Conservation (phyloP, 2,329 filamentous ascomycete species). For the Lecanoromycetidae sp. region DNA sequence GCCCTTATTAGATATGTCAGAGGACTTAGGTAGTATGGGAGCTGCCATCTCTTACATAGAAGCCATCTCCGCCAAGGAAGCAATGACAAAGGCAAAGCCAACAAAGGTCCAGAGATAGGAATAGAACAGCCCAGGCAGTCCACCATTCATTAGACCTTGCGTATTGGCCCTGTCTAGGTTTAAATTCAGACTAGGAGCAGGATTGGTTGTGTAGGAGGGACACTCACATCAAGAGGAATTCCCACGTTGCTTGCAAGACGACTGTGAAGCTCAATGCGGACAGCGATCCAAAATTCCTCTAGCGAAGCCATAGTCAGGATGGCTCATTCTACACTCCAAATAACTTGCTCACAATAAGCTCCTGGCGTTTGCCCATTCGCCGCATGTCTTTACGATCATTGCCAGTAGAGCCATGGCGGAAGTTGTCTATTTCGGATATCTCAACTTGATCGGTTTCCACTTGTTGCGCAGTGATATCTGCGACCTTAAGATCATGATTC, state of each 20-base stretch:
- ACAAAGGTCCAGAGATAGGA: conserved; percentile 21
- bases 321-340: no score
- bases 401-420: background rate
- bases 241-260: conserved; percentile 3
- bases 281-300: background rate
- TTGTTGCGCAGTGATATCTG: background rate
- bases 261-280: conserved; percentile 3
- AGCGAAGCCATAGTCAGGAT: no score
- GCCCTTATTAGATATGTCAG: no score
- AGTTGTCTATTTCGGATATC: background rate
- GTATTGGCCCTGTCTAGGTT: conserved; percentile 21
- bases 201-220: no score
- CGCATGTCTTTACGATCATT: conserved; percentile 8
- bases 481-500: background rate
- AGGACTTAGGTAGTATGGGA: no score
- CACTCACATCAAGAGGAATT: conserved; percentile 5
- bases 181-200: no score
- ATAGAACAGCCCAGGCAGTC: conserved; percentile 24
- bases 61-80: conserved; percentile 27
- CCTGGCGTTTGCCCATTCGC: conserved; percentile 6
- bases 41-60: no score
- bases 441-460: no score
- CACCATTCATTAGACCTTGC: conserved; percentile 21
- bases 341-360: no score
- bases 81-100: conserved; percentile 24